Evolutionary conservation across 78 protist species (phyloP).

Genomic region (Emiliania huxleyi): DNA sequence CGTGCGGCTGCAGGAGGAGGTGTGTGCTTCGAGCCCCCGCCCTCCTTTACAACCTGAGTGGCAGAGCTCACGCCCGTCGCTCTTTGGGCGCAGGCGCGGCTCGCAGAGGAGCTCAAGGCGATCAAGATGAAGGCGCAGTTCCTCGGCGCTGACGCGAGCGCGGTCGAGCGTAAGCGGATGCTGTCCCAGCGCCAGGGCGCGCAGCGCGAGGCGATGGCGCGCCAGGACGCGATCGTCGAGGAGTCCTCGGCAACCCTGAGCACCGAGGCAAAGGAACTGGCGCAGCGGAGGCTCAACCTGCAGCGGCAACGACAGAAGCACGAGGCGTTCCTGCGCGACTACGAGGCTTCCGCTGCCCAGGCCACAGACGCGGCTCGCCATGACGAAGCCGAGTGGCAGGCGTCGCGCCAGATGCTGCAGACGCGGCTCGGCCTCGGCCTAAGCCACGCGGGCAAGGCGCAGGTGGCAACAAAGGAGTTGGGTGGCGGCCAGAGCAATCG

Average conservation of each 20-base stretch:
- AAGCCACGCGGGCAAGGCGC: no score
- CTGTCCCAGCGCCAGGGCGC: not conserved
- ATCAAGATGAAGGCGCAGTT: not conserved
- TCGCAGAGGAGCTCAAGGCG: not conserved
- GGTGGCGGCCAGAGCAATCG: no score
- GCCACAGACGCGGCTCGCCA: not conserved
- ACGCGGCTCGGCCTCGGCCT: not conserved
- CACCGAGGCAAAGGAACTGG: not conserved
- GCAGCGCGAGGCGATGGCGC: not conserved
- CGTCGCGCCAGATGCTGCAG: not conserved
- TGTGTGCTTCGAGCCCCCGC: no score
- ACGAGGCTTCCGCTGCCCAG: not conserved
- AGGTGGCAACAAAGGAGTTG: no score
- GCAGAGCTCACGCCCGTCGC: not conserved
- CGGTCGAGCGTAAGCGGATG: not conserved
- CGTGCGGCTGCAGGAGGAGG: not conserved
- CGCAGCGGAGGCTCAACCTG: not conserved
- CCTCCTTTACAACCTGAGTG: not conserved
- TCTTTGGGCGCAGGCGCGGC: no score
- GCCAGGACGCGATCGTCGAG: not conserved
- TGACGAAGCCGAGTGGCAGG: not conserved
- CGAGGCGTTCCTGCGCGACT: not conserved
- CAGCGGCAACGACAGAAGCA: not conserved
- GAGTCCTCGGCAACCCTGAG: not conserved
- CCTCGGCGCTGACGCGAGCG: constrained; percentile 7